A percentile compares a stretch with the other conserved stretches of the same genome.
Evolutionary conservation across 2,329 filamentous ascomycete genomes (phyloP).

Genomic region (Hymenotorrendiella dingleyae): DNA sequence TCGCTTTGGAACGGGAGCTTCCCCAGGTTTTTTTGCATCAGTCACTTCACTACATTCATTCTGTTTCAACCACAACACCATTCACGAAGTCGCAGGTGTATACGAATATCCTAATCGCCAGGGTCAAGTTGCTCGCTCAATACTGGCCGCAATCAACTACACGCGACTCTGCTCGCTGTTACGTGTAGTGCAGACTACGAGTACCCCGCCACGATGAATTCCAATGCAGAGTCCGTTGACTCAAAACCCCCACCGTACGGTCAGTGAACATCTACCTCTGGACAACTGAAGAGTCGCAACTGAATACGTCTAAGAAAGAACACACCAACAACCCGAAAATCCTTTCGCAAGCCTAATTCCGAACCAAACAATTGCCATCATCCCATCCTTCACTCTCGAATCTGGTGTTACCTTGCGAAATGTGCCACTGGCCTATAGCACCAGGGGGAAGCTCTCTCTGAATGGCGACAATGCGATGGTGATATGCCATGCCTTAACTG

Average conservation of each 20-base stretch:
- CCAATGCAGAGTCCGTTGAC: background rate
- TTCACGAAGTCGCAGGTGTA: no score
- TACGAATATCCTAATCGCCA: no score
- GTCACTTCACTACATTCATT: no score
- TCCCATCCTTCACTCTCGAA: slow-evolving; percentile 88
- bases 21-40: no score
- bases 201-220: slow-evolving; percentile 1
- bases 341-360: slow-evolving; percentile 82
- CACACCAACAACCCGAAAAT: slow-evolving; percentile 61
- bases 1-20: no score
- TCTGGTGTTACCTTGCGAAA: slow-evolving; percentile 80
- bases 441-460: slow-evolving; percentile 53
- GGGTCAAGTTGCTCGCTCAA: no score
- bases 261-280: slow-evolving; percentile 26
- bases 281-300: slow-evolving; percentile 39
- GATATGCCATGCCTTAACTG: slow-evolving; percentile 79
- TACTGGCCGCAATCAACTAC: no score
- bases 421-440: slow-evolving; percentile 64
- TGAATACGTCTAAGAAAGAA: slow-evolving; percentile 43
- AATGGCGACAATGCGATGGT: slow-evolving; percentile 63
- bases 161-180: no score
- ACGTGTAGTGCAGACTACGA: no score
- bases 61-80: no score
- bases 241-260: slow-evolving; percentile 15
- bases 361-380: slow-evolving; percentile 78